phyloP scores from a whole-genome alignment of 805 yeast species.

The Kazachstania bromeliacearum region DNA sequence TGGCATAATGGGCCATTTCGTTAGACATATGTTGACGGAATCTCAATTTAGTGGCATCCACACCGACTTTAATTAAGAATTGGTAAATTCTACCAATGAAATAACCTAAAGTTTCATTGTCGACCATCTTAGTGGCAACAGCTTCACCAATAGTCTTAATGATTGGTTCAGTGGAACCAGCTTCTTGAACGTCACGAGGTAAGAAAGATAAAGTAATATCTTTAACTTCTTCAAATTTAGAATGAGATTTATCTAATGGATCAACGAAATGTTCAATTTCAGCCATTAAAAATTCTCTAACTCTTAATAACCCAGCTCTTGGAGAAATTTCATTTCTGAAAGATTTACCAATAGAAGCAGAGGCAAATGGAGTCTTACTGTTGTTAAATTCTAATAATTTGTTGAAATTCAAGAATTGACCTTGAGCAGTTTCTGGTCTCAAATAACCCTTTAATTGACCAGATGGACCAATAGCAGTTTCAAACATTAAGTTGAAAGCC shows the following conservation, averaged over 20 bases:
- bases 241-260: slow-evolving; percentile 78
- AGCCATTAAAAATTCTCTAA: slow-evolving; percentile 98
- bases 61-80: slow-evolving; percentile 84
- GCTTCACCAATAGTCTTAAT: slow-evolving; percentile 81
- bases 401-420: slow-evolving; percentile 92
- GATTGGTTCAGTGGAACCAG: slow-evolving; percentile 64
- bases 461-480: slow-evolving; percentile 97
- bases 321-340: slow-evolving; percentile 99
- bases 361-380: slow-evolving; percentile 97
- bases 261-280: slow-evolving; percentile 98
- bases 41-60: slow-evolving; percentile 71
- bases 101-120: slow-evolving; percentile 94
- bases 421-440: slow-evolving; percentile 99
- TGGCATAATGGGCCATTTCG: slow-evolving; percentile 99
- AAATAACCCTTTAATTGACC: slow-evolving; percentile 91
- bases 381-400: slow-evolving; percentile 92
- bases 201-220: slow-evolving; percentile 67
- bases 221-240: slow-evolving; percentile 65
- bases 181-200: slow-evolving; percentile 80
- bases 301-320: slow-evolving; percentile 93
- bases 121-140: slow-evolving; percentile 77
- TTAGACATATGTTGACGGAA: slow-evolving; percentile 98
- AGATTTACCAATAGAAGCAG: slow-evolving; percentile 97
- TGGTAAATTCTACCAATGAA: slow-evolving; percentile 87
- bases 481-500: slow-evolving; percentile 97